Percentiles rank a stretch among this genome's conserved stretches.
These are phyloP conservation scores for Nectriaceae sp. DNA, from an alignment of 2,329 filamentous ascomycete species.

Conservation along the genomic window DNA sequence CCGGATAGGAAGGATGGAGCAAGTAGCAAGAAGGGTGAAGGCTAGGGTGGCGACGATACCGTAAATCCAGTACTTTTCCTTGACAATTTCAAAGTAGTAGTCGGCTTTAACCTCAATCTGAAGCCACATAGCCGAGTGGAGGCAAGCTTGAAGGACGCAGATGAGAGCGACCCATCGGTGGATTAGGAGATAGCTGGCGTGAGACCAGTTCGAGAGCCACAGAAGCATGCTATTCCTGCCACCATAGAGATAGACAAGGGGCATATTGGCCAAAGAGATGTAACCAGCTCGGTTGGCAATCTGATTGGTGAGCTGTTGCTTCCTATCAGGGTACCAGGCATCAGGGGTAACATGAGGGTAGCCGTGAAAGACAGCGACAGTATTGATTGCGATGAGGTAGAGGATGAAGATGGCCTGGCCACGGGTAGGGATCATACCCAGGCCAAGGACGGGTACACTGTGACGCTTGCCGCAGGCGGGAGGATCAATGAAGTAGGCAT, in stretches of 20 bases:
- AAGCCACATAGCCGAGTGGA: conserved; percentile 49
- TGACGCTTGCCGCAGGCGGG: conserved; percentile 27
- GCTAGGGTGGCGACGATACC: conserved; percentile 42
- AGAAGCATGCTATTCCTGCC: conserved; percentile 50
- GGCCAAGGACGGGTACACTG: conserved; percentile 20
- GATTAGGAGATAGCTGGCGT: conserved; percentile 49
- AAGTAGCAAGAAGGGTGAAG: conserved; percentile 31
- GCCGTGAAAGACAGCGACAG: conserved; percentile 33
- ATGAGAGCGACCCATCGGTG: conserved; percentile 52
- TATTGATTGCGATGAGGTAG: conserved; percentile 40
- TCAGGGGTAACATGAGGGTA: conserved; percentile 31
- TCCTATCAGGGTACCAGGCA: conserved; percentile 24
- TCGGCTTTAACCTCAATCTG: conserved; percentile 31
- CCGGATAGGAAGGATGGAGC: conserved; percentile 39
- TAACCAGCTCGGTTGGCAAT: conserved; percentile 44
- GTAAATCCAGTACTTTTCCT: conserved; percentile 44
- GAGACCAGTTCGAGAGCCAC: conserved; percentile 50
- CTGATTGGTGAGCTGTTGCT: conserved; percentile 33
- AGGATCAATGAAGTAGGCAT: conserved; percentile 32
- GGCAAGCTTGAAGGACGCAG: conserved; percentile 43
- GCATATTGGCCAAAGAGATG: conserved; percentile 41
- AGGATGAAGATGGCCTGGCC: conserved; percentile 47
- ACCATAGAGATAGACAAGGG: conserved; percentile 46
- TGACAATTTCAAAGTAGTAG: conserved; percentile 27
- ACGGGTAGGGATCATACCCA: conserved; percentile 38